A percentile compares a stretch with the other conserved stretches of the same genome.
Conservation (phyloP, 176 grass and related monocot species). For the Triticum monococcum region DNA sequence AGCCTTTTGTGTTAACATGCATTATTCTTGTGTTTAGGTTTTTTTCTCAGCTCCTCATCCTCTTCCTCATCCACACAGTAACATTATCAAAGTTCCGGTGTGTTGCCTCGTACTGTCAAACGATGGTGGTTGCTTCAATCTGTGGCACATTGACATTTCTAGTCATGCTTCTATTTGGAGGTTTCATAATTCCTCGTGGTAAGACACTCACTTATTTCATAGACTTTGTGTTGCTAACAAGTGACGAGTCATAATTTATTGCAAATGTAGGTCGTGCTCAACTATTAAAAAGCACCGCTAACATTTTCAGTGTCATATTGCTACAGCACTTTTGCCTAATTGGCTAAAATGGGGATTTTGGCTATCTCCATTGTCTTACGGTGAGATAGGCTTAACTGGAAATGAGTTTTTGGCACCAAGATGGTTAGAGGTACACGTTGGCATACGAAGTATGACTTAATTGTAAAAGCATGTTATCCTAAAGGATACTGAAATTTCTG, state of each 20-base stretch:
- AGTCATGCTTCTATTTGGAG: slow-evolving; percentile 55
- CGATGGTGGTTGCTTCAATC: slow-evolving; percentile 36
- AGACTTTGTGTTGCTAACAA: slow-evolving; percentile 15
- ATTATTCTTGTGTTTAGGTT: slow-evolving; percentile 34
- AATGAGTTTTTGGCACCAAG: slow-evolving; percentile 86
- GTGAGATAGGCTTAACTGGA: slow-evolving; percentile 71
- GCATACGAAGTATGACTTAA: not conserved
- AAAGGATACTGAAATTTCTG: not conserved
- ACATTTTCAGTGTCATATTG: slow-evolving; percentile 11
- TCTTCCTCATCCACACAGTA: slow-evolving; percentile 54
- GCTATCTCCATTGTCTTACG: slow-evolving; percentile 75
- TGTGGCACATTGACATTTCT: slow-evolving; percentile 25
- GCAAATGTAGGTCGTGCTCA: not conserved
- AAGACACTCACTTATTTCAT: slow-evolving; percentile 23
- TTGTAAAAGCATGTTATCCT: not conserved
- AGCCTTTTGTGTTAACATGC: not conserved
- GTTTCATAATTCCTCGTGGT: slow-evolving; percentile 71
- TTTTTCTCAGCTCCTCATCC: slow-evolving; percentile 59
- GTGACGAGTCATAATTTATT: not conserved
- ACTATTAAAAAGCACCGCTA: not conserved
- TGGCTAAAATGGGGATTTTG: slow-evolving; percentile 97
- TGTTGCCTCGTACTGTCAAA: slow-evolving; percentile 60
- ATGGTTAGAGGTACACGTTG: slow-evolving; percentile 72
- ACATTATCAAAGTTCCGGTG: slow-evolving; percentile 62
- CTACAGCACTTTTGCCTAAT: slow-evolving; percentile 57